Base-by-base conservation (phyloP, 768 basidiomycete species). In the Mycena metata region DNA sequence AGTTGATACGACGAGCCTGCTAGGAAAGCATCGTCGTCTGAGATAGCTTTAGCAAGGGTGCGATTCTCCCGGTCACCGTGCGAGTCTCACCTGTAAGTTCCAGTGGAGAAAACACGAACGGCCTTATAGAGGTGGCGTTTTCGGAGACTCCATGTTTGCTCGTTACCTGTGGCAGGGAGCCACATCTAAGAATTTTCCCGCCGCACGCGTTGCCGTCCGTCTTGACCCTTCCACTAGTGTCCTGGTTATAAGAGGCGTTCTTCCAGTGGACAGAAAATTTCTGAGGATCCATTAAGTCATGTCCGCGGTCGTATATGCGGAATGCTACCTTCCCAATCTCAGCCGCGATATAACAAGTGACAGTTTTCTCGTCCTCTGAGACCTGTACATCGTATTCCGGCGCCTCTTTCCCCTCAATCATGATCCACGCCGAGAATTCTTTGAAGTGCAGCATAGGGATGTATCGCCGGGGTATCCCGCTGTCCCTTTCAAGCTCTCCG, bases 291-390 rank as follows among this genome's bases (percentile, higher is more conserved):
- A 30, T 6, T 6, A 30, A 30, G 30, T 30, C n/a, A n/a, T n/a
- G n/a, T n/a, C n/a, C n/a, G n/a, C n/a, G n/a, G n/a, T 30, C 6
- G 30, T 3, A 30, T 30, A 30, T 30, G 3, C 30, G 6, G 30
- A 30, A 30, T 30, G 30, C 30, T 10, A 73, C 75, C 67, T 73
- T 76, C 9, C 74, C 73, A 16, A 69, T n/a, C n/a, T n/a, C n/a
- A n/a, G 75, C 74, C 23, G 67, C 60, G 15, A 76, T 69, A 72
- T 72, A 76, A 46, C 75, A 76, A 42, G 67, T 70, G 4, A 72
- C 70, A 10, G 60, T 52, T 26, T 60, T 73, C 15, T 55, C 42
- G 7, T 55, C 51, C 45, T 72, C 64, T 7, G 72, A 64, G 12
- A 23, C 56, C 36, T 67, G 30, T 0, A 73, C 39, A 9, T 51